phyloP scores from a whole-genome alignment of 225 moss, liverwort and hornwort species.

The Straminergon stramineum region DNA sequence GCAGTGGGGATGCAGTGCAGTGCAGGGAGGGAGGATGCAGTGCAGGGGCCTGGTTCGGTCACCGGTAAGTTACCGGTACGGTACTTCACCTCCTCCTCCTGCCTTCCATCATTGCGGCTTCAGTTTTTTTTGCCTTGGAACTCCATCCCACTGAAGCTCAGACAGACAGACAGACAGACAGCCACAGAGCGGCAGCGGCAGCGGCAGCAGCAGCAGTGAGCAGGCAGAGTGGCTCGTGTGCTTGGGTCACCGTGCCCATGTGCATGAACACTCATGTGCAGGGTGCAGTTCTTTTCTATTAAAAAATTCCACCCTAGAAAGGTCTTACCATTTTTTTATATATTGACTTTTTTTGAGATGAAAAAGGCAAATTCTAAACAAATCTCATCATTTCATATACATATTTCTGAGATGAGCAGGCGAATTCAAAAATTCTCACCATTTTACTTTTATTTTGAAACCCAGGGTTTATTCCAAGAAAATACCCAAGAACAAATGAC shows the following conservation, averaged over 20 bases:
- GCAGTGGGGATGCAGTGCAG: background rate
- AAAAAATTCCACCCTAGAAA: fast-evolving
- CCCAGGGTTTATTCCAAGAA: background rate
- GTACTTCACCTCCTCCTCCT: background rate
- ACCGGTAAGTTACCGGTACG: background rate
- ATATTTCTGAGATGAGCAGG: no score
- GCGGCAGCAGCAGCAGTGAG: no score
- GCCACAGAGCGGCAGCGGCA: no score
- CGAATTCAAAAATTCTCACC: background rate
- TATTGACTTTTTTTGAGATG: background rate
- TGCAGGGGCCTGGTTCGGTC: background rate
- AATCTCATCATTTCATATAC: no score
- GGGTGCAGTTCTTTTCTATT: background rate
- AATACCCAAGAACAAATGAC: background rate
- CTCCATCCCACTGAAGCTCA: background rate
- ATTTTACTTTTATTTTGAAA: background rate
- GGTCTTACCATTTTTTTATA: background rate
- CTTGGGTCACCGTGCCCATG: background rate
- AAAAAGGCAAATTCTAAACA: background rate
- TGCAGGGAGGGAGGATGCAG: background rate
- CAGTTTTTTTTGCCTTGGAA: background rate
- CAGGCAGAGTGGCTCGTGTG: background rate
- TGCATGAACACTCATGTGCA: background rate
- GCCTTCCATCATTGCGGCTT: background rate
- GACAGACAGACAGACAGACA: background rate